Evolutionary conservation across 768 basidiomycete genomes (phyloP).

Genomic region (Hericium erinaceus): DNA sequence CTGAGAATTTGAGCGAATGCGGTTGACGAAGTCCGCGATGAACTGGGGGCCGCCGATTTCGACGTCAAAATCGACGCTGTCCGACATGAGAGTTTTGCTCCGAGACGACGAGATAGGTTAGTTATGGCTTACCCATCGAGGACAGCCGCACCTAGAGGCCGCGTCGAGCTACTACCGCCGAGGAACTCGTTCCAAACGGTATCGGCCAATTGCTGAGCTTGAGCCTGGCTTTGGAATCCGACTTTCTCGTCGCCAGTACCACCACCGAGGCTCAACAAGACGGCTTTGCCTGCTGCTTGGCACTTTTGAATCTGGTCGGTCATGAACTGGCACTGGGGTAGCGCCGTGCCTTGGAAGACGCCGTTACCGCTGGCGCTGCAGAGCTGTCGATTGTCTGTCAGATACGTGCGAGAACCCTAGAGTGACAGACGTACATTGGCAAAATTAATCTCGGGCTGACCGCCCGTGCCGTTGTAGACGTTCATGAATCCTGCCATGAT

Average conservation of each 20-base stretch:
- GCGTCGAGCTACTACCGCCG: conserved; percentile 32
- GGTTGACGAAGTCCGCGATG: conserved; percentile 28
- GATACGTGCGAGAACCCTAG: not conserved
- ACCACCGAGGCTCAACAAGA: not conserved
- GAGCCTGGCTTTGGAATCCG: not conserved
- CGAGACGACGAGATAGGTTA: not conserved
- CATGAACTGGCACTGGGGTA: not conserved
- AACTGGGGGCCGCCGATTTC: conserved; percentile 24
- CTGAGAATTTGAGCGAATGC: conserved; percentile 24
- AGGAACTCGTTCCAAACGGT: conserved; percentile 38
- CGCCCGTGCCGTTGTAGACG: not conserved
- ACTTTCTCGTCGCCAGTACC: not conserved
- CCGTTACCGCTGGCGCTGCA: not conserved
- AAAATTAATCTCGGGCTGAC: not conserved
- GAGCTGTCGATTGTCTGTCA: not conserved
- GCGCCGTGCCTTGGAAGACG: not conserved
- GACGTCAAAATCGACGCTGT: conserved; percentile 26
- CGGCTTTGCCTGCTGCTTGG: not conserved
- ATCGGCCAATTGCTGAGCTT: conserved; percentile 26
- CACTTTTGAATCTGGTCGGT: not conserved
- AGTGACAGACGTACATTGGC: not conserved
- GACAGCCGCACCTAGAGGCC: conserved; percentile 37
- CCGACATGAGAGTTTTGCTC: not conserved
- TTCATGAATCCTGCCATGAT: not conserved
- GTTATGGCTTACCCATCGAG: conserved; percentile 33